Percentiles rank a stretch among this genome's conserved stretches.
phyloP scores from a whole-genome alignment of 768 basidiomycete species.

The Pulveroboletus sp. region DNA sequence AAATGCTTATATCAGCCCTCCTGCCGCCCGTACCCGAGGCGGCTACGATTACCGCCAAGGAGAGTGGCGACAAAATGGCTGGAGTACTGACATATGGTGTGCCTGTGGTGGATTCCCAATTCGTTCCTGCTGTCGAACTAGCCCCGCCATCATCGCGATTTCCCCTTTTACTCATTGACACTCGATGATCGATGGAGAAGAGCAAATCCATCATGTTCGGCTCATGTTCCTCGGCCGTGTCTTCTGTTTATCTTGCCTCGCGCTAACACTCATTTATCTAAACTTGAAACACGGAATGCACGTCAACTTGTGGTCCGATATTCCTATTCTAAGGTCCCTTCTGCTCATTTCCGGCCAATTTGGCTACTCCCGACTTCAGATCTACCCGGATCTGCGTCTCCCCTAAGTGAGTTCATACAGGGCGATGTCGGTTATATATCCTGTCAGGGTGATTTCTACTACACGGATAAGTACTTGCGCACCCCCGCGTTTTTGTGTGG shows the following conservation, averaged over 20 bases:
- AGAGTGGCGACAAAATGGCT: conserved; percentile 35
- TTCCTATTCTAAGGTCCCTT: conserved; percentile 10
- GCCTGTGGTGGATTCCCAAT: conserved; percentile 49
- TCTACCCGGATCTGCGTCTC: conserved; percentile 17
- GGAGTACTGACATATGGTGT: conserved; percentile 50
- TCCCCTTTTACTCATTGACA: conserved; percentile 64
- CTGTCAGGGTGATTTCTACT: conserved; percentile 17
- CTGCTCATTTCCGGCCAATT: conserved; percentile 7
- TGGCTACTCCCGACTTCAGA: conserved; percentile 6
- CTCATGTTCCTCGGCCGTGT: conserved; percentile 12
- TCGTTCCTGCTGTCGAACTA: conserved; percentile 56
- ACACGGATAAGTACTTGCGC: conserved; percentile 1
- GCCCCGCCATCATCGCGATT: conserved; percentile 73
- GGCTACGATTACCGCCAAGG: conserved; percentile 19
- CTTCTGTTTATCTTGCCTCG: conserved; percentile 17
- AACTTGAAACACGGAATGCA: conserved; percentile 22
- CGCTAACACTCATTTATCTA: conserved; percentile 30
- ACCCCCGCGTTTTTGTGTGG: conserved; percentile 5
- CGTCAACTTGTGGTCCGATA: conserved; percentile 10
- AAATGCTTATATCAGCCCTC: conserved; percentile 58
- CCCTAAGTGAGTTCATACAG: conserved; percentile 4
- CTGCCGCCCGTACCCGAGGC: conserved; percentile 38
- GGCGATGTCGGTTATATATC: conserved; percentile 23
- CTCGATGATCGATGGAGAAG: conserved; percentile 20
- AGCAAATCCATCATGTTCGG: conserved; percentile 15